These are phyloP conservation scores for Vitis hybrid DNA, from an alignment of 177 flowering plant genomes.

Conservation along the genomic window DNA sequence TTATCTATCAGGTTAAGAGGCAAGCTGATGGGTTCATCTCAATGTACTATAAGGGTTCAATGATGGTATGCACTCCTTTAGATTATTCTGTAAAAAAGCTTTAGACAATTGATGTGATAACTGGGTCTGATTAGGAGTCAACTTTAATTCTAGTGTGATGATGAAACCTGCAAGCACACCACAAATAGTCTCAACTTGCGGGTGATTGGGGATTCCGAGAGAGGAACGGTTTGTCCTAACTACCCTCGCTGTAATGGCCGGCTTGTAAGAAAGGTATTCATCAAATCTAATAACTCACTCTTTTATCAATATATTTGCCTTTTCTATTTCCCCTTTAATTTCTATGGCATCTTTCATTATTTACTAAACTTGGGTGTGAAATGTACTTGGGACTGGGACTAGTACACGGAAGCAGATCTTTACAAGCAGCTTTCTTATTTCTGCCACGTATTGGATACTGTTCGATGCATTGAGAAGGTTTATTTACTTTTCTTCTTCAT, in stretches of 20 bases:
- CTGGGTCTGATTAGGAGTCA: background rate
- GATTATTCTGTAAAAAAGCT: background rate
- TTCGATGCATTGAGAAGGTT: conserved; percentile 78
- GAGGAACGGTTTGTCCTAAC: conserved; percentile 90
- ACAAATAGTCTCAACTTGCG: conserved; percentile 73
- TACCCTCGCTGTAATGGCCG: conserved; percentile 91
- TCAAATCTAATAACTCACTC: background rate
- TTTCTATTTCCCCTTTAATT: background rate
- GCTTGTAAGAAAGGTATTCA: conserved; percentile 73
- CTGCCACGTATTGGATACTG: conserved; percentile 74
- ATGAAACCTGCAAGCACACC: conserved; percentile 86
- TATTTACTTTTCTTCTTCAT: background rate
- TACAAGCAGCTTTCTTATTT: conserved; percentile 88
- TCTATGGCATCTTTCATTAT: background rate
- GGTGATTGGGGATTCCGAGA: conserved; percentile 76
- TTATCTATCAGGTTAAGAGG: conserved; percentile 67
- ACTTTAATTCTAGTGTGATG: conserved; percentile 72
- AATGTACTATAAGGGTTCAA: conserved; percentile 65
- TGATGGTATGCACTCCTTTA: conserved; percentile 56
- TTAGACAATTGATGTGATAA: background rate
- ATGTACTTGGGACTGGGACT: conserved; percentile 1
- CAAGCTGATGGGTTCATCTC: conserved; percentile 81
- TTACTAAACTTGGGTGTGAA: conserved; percentile 1
- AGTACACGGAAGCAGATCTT: conserved; percentile 91
- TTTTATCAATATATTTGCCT: background rate